Percentiles rank a stretch among this genome's conserved stretches.
These are phyloP conservation scores for Xylariaceae sp. DNA, from an alignment of 2,329 filamentous ascomycete species.

Conservation along the genomic window DNA sequence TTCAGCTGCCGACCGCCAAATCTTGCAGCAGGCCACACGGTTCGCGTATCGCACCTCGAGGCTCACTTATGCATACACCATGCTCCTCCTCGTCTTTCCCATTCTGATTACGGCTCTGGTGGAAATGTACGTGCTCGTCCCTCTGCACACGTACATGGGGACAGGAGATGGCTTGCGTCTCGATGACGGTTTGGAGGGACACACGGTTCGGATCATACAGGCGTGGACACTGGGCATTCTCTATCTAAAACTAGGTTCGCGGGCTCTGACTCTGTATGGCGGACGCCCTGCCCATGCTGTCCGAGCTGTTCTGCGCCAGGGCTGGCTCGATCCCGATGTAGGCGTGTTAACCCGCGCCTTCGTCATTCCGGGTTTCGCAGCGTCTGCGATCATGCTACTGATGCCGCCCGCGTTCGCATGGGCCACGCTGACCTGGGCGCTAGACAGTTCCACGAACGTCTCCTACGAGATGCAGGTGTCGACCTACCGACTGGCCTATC, in stretches of 20 bases:
- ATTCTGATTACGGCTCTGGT: constrained; percentile 72
- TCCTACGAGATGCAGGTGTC: constrained; percentile 31
- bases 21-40: constrained; percentile 28
- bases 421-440: constrained; percentile 35
- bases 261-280: constrained; percentile 62
- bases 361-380: constrained; percentile 64
- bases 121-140: constrained; percentile 84
- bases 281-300: constrained; percentile 69
- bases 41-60: constrained; percentile 34
- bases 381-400: constrained; percentile 58
- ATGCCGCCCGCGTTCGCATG: constrained; percentile 58
- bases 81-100: constrained; percentile 74
- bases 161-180: constrained; percentile 27
- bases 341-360: constrained; percentile 77
- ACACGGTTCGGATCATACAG: constrained; percentile 82
- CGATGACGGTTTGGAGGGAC: constrained; percentile 36
- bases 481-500: constrained; percentile 62
- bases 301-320: constrained; percentile 64
- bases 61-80: constrained; percentile 68
- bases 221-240: constrained; percentile 91
- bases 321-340: constrained; percentile 74
- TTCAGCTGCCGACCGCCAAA: constrained; percentile 30
- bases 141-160: constrained; percentile 70
- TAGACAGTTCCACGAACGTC: constrained; percentile 22
- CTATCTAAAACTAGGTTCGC: constrained; percentile 74